A percentile compares a stretch with the other conserved stretches of the same genome.
Conservation (phyloP, 768 basidiomycete species). For the Tulasnella sp. region DNA sequence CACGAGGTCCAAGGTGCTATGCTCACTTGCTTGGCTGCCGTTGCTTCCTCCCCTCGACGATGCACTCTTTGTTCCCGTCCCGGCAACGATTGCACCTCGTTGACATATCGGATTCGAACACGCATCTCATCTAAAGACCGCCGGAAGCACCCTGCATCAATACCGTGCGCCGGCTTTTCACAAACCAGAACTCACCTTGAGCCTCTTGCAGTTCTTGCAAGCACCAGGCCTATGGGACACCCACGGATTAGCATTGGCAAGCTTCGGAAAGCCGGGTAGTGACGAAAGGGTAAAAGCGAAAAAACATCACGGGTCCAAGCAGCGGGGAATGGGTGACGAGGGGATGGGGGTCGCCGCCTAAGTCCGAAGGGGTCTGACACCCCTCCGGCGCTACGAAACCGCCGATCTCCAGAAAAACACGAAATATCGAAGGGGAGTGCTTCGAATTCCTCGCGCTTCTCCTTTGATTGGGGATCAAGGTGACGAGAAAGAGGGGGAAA, state of each 20-base stretch:
- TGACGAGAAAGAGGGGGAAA: neutral
- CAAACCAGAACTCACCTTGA: conserved; percentile 60
- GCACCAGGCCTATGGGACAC: conserved; percentile 61
- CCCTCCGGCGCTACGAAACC: neutral
- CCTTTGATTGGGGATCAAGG: neutral
- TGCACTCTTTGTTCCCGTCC: conserved; percentile 46
- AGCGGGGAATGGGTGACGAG: neutral
- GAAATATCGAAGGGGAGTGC: neutral
- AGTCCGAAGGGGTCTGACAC: neutral
- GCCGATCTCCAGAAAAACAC: neutral
- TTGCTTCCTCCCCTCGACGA: conserved; percentile 79
- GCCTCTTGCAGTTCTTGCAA: conserved; percentile 80
- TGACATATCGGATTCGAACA: conserved; percentile 65
- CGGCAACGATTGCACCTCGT: conserved; percentile 66
- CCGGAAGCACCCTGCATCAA: neutral
- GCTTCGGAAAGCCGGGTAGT: neutral
- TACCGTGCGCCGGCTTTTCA: too few relatives aligned
- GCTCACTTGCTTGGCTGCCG: conserved; percentile 79
- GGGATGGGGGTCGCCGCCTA: neutral
- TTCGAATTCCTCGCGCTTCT: neutral
- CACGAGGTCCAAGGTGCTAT: neutral
- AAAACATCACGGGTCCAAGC: neutral
- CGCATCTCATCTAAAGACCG: conserved; percentile 73
- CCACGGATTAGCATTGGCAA: neutral
- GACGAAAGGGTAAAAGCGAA: neutral